These are phyloP conservation scores for Onygena corvina DNA, from an alignment of 2,329 filamentous ascomycete genomes.

Conservation along the genomic window DNA sequence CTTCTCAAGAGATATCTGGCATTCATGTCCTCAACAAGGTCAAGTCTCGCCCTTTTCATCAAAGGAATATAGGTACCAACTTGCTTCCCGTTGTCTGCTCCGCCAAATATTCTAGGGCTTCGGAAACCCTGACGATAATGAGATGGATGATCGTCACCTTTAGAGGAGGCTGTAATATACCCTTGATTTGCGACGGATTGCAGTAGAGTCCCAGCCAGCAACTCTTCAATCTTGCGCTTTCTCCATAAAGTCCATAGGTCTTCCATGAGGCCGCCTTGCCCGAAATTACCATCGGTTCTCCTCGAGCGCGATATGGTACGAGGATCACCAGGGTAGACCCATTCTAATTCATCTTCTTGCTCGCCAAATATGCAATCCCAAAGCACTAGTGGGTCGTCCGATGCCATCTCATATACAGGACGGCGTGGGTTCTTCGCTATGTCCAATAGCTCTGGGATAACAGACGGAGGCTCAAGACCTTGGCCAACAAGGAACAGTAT, in stretches of 20 bases:
- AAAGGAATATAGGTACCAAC: constrained; percentile 48
- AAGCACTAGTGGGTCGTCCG: constrained; percentile 77
- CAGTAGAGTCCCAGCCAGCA: constrained; percentile 63
- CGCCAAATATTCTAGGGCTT: constrained; percentile 47
- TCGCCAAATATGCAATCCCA: constrained; percentile 89
- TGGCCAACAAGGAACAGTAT: constrained; percentile 89
- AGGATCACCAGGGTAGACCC: constrained; percentile 67
- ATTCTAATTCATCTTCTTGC: constrained; percentile 53
- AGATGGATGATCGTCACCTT: constrained; percentile 18
- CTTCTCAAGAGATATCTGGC: constrained; percentile 39
- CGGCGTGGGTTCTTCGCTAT: constrained; percentile 56
- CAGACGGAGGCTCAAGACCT: constrained; percentile 61
- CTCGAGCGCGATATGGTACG: constrained; percentile 24
- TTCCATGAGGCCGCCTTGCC: constrained; percentile 55
- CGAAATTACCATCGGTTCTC: constrained; percentile 49
- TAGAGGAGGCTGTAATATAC: constrained; percentile 23
- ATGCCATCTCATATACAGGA: constrained; percentile 81
- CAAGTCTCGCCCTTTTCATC: constrained; percentile 44
- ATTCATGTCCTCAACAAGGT: constrained; percentile 51
- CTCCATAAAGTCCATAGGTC: constrained; percentile 75
- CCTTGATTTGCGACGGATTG: constrained; percentile 44
- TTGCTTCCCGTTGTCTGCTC: constrained; percentile 42
- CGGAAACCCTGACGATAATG: constrained; percentile 22
- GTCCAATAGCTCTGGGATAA: constrained; percentile 67
- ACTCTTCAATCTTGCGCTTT: constrained; percentile 75